phyloP scores from a whole-genome alignment of 371 early-diverging fungal species.

The Syncephalastrum racemosum region DNA sequence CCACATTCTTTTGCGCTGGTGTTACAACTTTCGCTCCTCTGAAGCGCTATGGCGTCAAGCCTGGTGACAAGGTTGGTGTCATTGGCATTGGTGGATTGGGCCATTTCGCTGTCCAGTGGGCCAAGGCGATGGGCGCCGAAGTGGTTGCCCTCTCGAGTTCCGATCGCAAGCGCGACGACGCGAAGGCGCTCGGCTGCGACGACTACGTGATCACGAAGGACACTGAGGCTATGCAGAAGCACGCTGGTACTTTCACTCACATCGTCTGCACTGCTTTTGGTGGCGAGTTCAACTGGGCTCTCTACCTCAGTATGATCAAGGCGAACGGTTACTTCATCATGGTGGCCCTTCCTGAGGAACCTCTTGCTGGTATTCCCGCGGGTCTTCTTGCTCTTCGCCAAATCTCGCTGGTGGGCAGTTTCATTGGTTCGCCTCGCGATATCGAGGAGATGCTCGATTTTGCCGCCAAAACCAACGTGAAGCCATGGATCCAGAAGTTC shows the following conservation, averaged over 20 bases:
- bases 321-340: conserved; percentile 51
- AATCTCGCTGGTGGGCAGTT: conserved; percentile 60
- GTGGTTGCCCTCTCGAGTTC: conserved; percentile 44
- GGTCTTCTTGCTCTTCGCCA: conserved; percentile 35
- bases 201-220: conserved; percentile 29
- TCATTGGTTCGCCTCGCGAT: conserved; percentile 61
- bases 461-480: conserved; percentile 62
- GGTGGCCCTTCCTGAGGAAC: conserved; percentile 60
- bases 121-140: conserved; percentile 62
- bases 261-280: conserved; percentile 45
- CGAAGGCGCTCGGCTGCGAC: conserved; percentile 34
- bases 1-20: conserved; percentile 53
- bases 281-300: conserved; percentile 38
- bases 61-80: conserved; percentile 61
- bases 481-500: conserved; percentile 65
- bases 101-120: conserved; percentile 44
- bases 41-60: conserved; percentile 37
- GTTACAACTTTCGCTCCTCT: conserved; percentile 67
- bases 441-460: conserved; percentile 70
- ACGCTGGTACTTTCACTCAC: conserved; percentile 16
- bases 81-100: conserved; percentile 53
- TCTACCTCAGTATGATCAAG: conserved; percentile 40
- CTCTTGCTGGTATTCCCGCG: conserved; percentile 35
- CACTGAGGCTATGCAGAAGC: conserved; percentile 17
- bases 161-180: conserved; percentile 37